Conservation (phyloP, 164 flowering plant genomes). For the Aristolochia californica region DNA sequence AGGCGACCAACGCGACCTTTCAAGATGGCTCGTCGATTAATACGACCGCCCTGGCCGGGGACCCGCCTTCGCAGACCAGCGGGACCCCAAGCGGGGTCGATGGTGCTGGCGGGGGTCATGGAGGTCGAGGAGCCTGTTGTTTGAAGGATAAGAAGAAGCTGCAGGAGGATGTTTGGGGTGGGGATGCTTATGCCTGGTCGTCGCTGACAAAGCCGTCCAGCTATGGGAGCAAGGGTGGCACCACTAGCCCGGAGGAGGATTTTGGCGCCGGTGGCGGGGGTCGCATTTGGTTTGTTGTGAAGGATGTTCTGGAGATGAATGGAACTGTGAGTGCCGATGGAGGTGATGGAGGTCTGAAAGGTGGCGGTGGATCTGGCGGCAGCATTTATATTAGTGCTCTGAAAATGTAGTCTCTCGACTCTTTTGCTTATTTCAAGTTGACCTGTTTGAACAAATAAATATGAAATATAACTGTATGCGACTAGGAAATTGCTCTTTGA, state of each 20-base stretch:
- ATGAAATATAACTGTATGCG: too few relatives aligned
- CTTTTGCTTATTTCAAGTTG: neutral
- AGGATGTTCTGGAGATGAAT: conserved; percentile 17
- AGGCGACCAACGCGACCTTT: conserved; percentile 35
- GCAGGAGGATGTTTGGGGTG: conserved; percentile 88
- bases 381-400: conserved; percentile 60
- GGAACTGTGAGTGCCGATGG: conserved; percentile 76
- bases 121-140: conserved; percentile 90
- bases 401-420: conserved; percentile 48
- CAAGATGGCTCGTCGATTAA: conserved; percentile 38
- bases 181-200: conserved; percentile 77
- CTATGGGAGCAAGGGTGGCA: conserved; percentile 80
- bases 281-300: conserved; percentile 27
- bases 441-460: too few relatives aligned
- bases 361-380: conserved; percentile 99
- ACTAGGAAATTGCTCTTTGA: too few relatives aligned
- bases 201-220: conserved; percentile 41
- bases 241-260: conserved; percentile 46
- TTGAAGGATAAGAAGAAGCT: conserved; percentile 40
- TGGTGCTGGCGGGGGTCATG: conserved; percentile 89
- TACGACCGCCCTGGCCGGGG: conserved; percentile 55
- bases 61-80: conserved; percentile 55
- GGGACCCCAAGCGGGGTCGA: conserved; percentile 63
- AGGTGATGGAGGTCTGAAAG: conserved; percentile 62
- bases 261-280: conserved; percentile 89